phyloP scores from a whole-genome alignment of 257 asterid genomes.

The Penstemon newberryi region DNA sequence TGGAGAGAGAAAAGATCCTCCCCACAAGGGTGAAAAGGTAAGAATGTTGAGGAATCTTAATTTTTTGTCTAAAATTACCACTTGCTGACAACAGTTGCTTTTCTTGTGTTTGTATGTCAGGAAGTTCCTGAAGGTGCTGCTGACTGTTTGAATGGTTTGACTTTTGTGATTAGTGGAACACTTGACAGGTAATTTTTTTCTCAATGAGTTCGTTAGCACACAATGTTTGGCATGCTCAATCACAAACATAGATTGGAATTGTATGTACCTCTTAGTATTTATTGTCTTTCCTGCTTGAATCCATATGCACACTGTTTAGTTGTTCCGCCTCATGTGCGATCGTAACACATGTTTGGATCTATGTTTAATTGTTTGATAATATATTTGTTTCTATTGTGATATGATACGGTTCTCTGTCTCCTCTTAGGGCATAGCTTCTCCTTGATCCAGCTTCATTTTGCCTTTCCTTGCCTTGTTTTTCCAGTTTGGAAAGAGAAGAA shows the following conservation, averaged over 20 bases:
- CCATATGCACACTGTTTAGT: slow-evolving; percentile 3
- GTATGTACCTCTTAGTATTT: background rate
- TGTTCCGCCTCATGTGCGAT: slow-evolving; percentile 1
- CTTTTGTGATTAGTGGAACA: slow-evolving; percentile 97
- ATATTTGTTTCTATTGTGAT: background rate
- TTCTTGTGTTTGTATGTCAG: slow-evolving; percentile 47
- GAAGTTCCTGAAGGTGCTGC: slow-evolving; percentile 97
- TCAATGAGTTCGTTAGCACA: slow-evolving; percentile 15
- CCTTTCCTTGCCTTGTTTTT: slow-evolving; percentile 26
- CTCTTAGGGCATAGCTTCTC: slow-evolving; percentile 8
- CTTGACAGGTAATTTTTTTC: slow-evolving; percentile 76
- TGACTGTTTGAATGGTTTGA: slow-evolving; percentile 80
- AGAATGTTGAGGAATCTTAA: slow-evolving; percentile 16
- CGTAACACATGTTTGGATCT: slow-evolving; percentile 4
- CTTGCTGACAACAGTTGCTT: slow-evolving; percentile 27
- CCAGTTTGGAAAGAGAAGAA: slow-evolving; percentile 99
- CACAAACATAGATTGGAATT: background rate
- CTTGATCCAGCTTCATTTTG: slow-evolving; percentile 22
- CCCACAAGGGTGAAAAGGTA: slow-evolving; percentile 99
- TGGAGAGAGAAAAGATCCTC: slow-evolving; percentile 99
- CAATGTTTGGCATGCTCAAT: slow-evolving; percentile 9
- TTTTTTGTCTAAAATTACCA: slow-evolving; percentile 24
- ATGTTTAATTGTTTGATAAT: background rate
- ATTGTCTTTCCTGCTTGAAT: slow-evolving; percentile 7
- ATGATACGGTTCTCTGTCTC: slow-evolving; percentile 10